Percentiles rank a stretch among this genome's conserved stretches.
Conservation (phyloP, 108 stramenopile species). For the Ochromonas danica region DNA sequence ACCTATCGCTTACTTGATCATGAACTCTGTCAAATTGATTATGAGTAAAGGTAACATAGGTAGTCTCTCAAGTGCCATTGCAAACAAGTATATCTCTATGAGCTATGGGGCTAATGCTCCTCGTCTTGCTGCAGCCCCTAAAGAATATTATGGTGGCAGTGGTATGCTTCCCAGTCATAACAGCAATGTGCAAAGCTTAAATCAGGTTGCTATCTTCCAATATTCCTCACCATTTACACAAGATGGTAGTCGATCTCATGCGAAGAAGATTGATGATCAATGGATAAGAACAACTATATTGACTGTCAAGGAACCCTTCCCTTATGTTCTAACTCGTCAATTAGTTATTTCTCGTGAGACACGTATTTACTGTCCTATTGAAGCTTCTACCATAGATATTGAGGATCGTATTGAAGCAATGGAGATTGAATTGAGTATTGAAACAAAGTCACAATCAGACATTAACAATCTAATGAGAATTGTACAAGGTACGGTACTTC, state of each 20-base stretch:
- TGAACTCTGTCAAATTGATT: neutral
- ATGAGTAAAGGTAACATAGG: too few relatives aligned
- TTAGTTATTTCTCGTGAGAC: neutral
- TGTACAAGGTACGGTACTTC: constrained; percentile 29
- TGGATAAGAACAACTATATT: constrained; percentile 22
- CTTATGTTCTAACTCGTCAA: constrained; percentile 31
- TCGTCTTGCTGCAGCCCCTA: neutral
- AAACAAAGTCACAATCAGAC: neutral
- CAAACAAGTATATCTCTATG: too few relatives aligned
- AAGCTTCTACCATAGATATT: constrained; percentile 22
- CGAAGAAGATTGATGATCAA: constrained; percentile 34
- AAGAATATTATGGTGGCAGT: neutral
- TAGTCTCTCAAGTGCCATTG: neutral
- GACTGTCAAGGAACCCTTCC: constrained; percentile 1
- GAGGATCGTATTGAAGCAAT: constrained; percentile 22
- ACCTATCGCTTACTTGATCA: neutral
- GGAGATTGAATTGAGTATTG: neutral
- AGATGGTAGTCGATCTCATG: constrained; percentile 1
- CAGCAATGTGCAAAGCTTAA: neutral
- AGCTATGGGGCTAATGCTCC: neutral
- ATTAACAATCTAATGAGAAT: constrained; percentile 31
- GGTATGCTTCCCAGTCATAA: neutral
- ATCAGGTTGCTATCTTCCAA: neutral
- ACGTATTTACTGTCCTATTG: constrained; percentile 1
- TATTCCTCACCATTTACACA: constrained; percentile 23